phyloP scores from a whole-genome alignment of 73 alveolate genomes.

The Blepharisma japonicum region DNA sequence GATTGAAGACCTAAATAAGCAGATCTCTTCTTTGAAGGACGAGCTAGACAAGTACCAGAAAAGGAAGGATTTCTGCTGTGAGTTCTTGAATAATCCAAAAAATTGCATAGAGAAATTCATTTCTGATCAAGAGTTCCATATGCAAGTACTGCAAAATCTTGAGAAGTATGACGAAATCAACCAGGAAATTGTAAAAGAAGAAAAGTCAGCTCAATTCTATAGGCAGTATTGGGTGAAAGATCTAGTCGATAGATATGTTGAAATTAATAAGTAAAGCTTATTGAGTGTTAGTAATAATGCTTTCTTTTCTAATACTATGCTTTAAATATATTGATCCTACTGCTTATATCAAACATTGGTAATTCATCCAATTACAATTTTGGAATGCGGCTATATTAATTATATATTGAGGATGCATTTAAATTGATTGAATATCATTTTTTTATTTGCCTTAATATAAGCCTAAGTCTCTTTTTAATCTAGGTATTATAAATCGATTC shows the following conservation, averaged over 20 bases:
- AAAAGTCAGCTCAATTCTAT: background rate
- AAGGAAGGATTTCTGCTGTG: background rate
- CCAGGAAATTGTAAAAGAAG: constrained; percentile 1
- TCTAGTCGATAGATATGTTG: constrained; percentile 5
- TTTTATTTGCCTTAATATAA: too few species aligned
- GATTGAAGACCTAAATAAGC: background rate
- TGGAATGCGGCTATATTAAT: too few species aligned
- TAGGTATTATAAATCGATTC: too few species aligned
- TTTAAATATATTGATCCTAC: too few species aligned
- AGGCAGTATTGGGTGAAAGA: constrained; percentile 25
- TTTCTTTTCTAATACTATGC: too few species aligned
- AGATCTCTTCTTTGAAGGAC: background rate
- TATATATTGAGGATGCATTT: too few species aligned
- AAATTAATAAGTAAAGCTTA: background rate
- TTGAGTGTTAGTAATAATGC: too few species aligned
- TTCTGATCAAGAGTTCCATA: background rate
- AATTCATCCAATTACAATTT: too few species aligned
- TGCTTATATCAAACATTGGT: too few species aligned
- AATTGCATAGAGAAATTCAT: background rate
- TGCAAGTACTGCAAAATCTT: constrained; percentile 19
- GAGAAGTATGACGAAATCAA: constrained; percentile 25
- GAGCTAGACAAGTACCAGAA: background rate
- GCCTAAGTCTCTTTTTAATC: too few species aligned
- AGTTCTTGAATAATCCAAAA: background rate
- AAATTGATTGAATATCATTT: too few species aligned